A percentile compares a stretch with the other conserved stretches of the same genome.
These are phyloP conservation scores for Naganishia onofrii DNA, from an alignment of 768 basidiomycete genomes.

Conservation along the genomic window DNA sequence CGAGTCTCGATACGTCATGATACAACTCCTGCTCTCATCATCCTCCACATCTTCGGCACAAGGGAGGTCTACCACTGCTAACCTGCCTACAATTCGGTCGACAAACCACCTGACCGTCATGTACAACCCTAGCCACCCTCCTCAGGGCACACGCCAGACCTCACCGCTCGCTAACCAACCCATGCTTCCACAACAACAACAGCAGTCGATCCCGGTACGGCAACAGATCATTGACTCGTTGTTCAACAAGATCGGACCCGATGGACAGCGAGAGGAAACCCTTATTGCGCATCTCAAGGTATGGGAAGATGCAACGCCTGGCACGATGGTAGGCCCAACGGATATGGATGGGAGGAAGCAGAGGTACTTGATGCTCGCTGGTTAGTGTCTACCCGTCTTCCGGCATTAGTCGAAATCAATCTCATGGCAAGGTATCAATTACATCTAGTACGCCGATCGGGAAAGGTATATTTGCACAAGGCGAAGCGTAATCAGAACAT, in stretches of 20 bases:
- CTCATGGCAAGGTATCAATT: neutral
- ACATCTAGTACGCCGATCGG: slow-evolving; percentile 42
- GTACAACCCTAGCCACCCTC: neutral
- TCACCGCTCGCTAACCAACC: neutral
- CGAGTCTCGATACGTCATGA: too few relatives aligned
- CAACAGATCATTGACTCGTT: slow-evolving; percentile 72
- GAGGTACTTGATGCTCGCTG: slow-evolving; percentile 82
- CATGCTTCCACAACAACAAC: slow-evolving; percentile 3
- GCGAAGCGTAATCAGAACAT: slow-evolving; percentile 93
- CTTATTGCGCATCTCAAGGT: slow-evolving; percentile 90
- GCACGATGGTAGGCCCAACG: slow-evolving; percentile 59
- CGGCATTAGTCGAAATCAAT: slow-evolving; percentile 54
- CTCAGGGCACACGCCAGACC: neutral
- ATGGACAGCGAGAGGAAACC: slow-evolving; percentile 66
- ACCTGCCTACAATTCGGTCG: too few relatives aligned
- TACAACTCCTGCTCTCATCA: too few relatives aligned
- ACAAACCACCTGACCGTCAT: too few relatives aligned
- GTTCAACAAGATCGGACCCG: slow-evolving; percentile 69
- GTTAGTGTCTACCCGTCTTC: slow-evolving; percentile 59
- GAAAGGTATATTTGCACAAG: slow-evolving; percentile 70
- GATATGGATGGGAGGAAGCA: slow-evolving; percentile 62
- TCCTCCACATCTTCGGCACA: too few relatives aligned
- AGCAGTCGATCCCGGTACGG: slow-evolving; percentile 25
- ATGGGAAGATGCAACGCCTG: slow-evolving; percentile 71
- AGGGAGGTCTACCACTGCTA: too few relatives aligned